Evolutionary conservation across 805 yeast species (phyloP), one percentile per base, ranked within the genome.

Genomic region (Teunomyces cretensis): DNA sequence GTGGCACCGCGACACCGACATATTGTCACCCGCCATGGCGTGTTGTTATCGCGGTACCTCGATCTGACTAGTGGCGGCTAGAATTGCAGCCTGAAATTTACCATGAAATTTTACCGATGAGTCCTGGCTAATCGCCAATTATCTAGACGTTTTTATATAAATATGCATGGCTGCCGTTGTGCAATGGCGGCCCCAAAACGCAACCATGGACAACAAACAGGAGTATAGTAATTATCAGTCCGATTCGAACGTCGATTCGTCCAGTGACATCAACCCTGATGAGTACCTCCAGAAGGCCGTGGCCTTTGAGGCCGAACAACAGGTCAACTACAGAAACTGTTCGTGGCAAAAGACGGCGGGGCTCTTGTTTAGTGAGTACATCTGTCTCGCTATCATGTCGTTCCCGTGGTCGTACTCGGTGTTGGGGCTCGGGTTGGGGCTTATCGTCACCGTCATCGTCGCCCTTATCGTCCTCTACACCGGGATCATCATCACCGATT

Each of bases 321-420:
- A 50, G 22, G 78, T 79, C 58, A 68, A 78, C 56, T 79, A 76
- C 52, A 61, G 76, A 41, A 65, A 74, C 15, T 78, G 83, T 50
- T 72, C 82, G 22, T 80, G 84, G 84, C 76, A 73, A 51, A 76
- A 71, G 49, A 78, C 84, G 0, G 81, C 84, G 1, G 83, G 81
- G n/a, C 66, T 80, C 33, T 62, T 80, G 42, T 77, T 80, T 49
- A 75, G 81, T 1, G 85, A 80, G 57, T 80, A 80, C 57, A 78
- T 80, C 27, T 81, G 84, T 52, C 65, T 80, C 48, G 85, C 85
- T 11, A 78, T 79, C 47, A 72, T 80, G 80, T 76, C 83, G n/a
- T 80, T 80, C 57, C 86, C 86, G 0, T 79, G 84, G 83, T 76
- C 83, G 9, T 80, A 77, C 52, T 78, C 84, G 2, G 80, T 80